These are phyloP conservation scores for Sanghuangporus baumii DNA, from an alignment of 1,284 basidiomycete species.

Conservation along the genomic window DNA sequence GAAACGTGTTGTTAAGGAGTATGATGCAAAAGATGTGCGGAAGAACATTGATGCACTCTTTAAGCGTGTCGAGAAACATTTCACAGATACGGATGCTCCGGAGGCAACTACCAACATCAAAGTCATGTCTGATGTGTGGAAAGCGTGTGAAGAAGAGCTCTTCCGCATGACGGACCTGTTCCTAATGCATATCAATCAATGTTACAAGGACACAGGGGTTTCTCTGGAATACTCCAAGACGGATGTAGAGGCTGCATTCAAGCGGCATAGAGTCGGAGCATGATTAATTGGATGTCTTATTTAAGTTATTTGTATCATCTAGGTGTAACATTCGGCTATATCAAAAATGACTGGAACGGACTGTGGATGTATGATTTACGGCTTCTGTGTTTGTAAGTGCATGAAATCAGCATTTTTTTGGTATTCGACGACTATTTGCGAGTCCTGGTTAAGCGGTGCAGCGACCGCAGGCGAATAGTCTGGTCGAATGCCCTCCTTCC, in stretches of 20 bases:
- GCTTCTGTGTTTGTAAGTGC: background rate
- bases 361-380: background rate
- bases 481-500: conserved; percentile 63
- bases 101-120: conserved; percentile 43
- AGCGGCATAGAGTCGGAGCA: conserved; percentile 42
- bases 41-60: conserved; percentile 83
- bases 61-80: conserved; percentile 95
- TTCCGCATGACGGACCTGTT: conserved; percentile 68
- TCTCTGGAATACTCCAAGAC: conserved; percentile 67
- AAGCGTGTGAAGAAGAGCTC: conserved; percentile 79
- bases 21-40: conserved; percentile 82
- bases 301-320: conserved; percentile 16
- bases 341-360: background rate
- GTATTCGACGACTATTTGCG: background rate
- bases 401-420: background rate
- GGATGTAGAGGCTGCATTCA: conserved; percentile 78
- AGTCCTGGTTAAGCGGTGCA: conserved; percentile 11
- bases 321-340: conserved; percentile 3
- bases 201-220: conserved; percentile 69
- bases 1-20: conserved; percentile 85
- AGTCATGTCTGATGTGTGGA: conserved; percentile 82
- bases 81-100: conserved; percentile 74
- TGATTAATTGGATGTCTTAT: conserved; percentile 7
- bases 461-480: conserved; percentile 52
- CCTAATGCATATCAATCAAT: conserved; percentile 61